Evolutionary conservation across 139 green algal genomes (phyloP).

Genomic region (Chlorella sorokiniana): DNA sequence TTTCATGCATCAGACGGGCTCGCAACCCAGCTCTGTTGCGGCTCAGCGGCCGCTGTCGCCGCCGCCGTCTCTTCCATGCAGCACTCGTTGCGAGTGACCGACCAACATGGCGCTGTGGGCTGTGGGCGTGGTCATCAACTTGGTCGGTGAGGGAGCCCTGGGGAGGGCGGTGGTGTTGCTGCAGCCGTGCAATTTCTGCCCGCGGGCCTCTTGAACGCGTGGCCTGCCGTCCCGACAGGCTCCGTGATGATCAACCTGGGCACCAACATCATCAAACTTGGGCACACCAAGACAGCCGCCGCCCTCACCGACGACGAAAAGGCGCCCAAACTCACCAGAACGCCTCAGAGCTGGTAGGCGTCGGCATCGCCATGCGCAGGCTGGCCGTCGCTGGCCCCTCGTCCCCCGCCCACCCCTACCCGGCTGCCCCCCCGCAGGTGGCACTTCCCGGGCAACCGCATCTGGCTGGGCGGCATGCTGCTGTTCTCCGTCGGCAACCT

Average conservation of each 20-base stretch:
- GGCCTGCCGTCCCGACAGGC: background rate
- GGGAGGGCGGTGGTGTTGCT: background rate
- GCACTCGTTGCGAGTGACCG: too few species aligned
- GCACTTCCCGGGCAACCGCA: constrained; percentile 24
- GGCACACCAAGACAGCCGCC: constrained; percentile 82
- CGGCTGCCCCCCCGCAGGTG: background rate
- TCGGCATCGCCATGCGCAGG: background rate
- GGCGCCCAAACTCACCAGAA: background rate
- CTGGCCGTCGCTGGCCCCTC: background rate
- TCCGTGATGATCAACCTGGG: constrained; percentile 46
- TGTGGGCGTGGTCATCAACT: constrained; percentile 65
- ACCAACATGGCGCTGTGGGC: constrained; percentile 36
- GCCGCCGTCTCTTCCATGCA: background rate
- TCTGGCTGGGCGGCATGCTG: constrained; percentile 75
- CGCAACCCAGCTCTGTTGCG: too few species aligned
- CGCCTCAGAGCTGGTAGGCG: background rate
- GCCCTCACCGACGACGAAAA: constrained; percentile 29
- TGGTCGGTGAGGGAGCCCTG: constrained; percentile 61
- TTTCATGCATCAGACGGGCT: too few species aligned
- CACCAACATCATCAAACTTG: constrained; percentile 90
- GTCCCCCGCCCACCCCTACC: too few species aligned
- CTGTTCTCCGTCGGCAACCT: constrained; percentile 79
- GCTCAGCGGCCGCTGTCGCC: background rate
- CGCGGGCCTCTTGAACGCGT: background rate
- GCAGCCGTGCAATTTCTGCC: background rate